A percentile compares a stretch with the other conserved stretches of the same genome.
Evolutionary conservation across 1,284 basidiomycete species (phyloP).

Genomic region (Termitomyces sp.): DNA sequence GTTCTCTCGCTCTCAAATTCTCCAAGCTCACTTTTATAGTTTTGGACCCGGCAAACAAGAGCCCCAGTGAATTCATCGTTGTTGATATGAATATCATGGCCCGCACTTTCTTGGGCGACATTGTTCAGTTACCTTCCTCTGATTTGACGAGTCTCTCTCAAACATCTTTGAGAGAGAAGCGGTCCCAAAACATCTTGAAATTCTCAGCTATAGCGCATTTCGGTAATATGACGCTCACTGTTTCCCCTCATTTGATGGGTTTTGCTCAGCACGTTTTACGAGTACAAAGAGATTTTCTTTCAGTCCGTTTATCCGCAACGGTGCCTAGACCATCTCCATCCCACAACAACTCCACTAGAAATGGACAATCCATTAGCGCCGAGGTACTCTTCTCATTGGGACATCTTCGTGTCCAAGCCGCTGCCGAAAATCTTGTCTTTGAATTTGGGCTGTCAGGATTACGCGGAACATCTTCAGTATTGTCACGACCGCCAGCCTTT

Average conservation of each 20-base stretch:
- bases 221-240: conserved; percentile 41
- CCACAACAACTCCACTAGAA: background rate
- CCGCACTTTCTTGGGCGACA: conserved; percentile 27
- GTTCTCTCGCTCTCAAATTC: conserved; percentile 24
- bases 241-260: conserved; percentile 58
- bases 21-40: conserved; percentile 25
- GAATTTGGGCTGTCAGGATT: conserved; percentile 41
- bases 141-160: conserved; percentile 34
- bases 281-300: conserved; percentile 32
- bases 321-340: background rate
- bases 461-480: conserved; percentile 33
- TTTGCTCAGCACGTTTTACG: conserved; percentile 59
- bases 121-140: conserved; percentile 27
- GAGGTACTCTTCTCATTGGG: conserved; percentile 34
- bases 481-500: conserved; percentile 20
- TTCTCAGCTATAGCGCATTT: conserved; percentile 36
- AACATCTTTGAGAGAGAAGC: conserved; percentile 36
- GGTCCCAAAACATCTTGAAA: conserved; percentile 31
- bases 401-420: conserved; percentile 50
- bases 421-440: conserved; percentile 38
- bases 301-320: background rate
- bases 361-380: conserved; percentile 20
- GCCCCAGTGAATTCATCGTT: conserved; percentile 29
- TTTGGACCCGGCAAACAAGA: conserved; percentile 26
- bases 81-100: conserved; percentile 24